Base-by-base conservation (phyloP, 1,139 yeast species). In the Saccharomyces hybrid region DNA sequence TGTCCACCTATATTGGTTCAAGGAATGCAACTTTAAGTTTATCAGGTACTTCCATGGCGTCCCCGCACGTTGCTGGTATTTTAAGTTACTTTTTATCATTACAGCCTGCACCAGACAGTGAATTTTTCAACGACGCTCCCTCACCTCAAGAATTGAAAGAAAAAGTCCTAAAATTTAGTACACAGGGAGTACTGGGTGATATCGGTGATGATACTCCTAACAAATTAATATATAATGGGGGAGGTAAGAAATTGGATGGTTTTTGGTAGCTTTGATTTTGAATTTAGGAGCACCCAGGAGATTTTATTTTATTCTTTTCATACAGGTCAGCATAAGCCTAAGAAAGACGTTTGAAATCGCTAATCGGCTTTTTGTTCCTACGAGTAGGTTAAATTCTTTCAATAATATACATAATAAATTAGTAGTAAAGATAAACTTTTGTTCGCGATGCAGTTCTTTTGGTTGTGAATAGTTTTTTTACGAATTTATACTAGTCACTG, bases 31-130 rank as follows among this genome's bases (percentile, higher is more conserved):
- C 96, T 61, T 95, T 96, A 58, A 83, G 93, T 53, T 79, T 93
- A 73, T 89, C 97, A 47, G 99, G 99, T 75, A 93, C 99, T 25
- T 93, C 99, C 23, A 93, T 93, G 99, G 99, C 99, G 34, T 88
- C 98, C 48, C 99, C 99, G 52, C 98, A 93, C 71, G 86, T 93
- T 70, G 86, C 90, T 58, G 99, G 99, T 63, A 79, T 93, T 71
- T 78, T 86, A 68, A 76, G 97, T 4, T 93, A 93, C 80, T 91
- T 82, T 76, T 77, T 93, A 65, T 88, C 97, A 23, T 82, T 93
- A 72, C 95, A 88, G 75, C 99, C 99, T 62, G 86, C 82, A 53
- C 73, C 86, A 31, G 85, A 80, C 59, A 89, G 97, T 50, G 88
- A 84, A 71, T 88, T 76, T 67, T 79, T 79, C 68, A 54, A 50